Base-by-base conservation (phyloP, 495 filamentous ascomycete genomes). In the Lepraria neglecta region DNA sequence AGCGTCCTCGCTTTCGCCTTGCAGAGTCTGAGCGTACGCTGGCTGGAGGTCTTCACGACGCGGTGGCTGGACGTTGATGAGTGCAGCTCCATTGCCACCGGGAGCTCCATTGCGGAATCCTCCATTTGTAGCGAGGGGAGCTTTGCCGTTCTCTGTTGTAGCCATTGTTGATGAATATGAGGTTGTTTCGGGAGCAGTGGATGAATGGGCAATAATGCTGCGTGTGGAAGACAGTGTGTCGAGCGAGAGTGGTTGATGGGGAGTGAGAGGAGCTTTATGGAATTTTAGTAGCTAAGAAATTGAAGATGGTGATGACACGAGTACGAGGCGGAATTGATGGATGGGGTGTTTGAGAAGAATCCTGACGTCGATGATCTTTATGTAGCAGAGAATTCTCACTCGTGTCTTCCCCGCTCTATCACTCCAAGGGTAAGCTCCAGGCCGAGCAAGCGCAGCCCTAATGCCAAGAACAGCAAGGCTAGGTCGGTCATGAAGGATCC, bases 41-140 rank as follows among this genome's bases (percentile, higher is more conserved):
- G 87, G 88, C 73, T 98, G 94, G 7, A 98, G 79, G 67, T 97
- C 94, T 62, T 87, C 87, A 58, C 84, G 76, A 30, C 84, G 82
- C 5, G 92, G 88, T 40, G 90, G 92, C 68, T 94, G 82, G 42
- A 97, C 91, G 12, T 82, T 80, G 73, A 96, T 87, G 66, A 88
- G 66, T 53, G 50, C 14, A 38, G 50, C 30, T 10, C 4, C 64
- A 3, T 58, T 33, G 51, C 62, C 63, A 45, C 58, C 56, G 38
- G 56, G 62, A 2, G 31, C 50, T 11, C 59, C 62, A 44, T 43
- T 35, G 43, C 61, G 43, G 61, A 70, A 59, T 28, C 57, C 54
- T 54, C 58, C 67, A 24, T 59, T 61, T 44, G 61, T 38, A 19
- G 55, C 42, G 59, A 69, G 27, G 51, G 76, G 73, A 40, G 77